Conservation (phyloP, 345 rosid genomes). For the Eutrema heterophyllum region DNA sequence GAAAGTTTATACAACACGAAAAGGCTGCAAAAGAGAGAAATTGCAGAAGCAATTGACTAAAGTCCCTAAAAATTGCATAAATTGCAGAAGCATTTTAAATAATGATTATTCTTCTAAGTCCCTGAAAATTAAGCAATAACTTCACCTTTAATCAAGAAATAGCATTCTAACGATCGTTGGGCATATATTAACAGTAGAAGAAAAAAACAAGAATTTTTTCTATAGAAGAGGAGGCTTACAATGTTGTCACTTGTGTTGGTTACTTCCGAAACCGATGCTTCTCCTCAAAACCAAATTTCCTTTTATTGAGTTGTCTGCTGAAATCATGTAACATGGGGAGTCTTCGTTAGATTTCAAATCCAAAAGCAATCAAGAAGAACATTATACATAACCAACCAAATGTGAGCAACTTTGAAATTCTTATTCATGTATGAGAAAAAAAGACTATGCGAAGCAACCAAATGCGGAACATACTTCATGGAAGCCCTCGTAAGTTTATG, state of each 20-base stretch:
- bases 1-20: too few relatives aligned
- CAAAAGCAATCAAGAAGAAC: background rate
- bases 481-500: background rate
- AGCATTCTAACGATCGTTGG: background rate
- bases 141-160: background rate
- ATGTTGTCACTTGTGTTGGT: slow-evolving; percentile 18
- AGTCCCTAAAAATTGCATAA: slow-evolving; percentile 24
- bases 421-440: background rate
- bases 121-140: slow-evolving; percentile 15
- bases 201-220: too few relatives aligned
- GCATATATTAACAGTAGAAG: background rate
- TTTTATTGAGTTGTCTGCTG: slow-evolving; percentile 2
- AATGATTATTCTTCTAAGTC: slow-evolving; percentile 14
- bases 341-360: background rate
- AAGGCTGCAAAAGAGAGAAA: too few relatives aligned
- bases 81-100: too few relatives aligned
- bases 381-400: background rate
- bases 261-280: slow-evolving; percentile 21
- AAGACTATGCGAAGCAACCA: background rate
- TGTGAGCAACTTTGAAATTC: background rate
- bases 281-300: slow-evolving; percentile 14
- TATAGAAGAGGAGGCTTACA: slow-evolving; percentile 9
- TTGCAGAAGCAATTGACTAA: too few relatives aligned
- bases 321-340: slow-evolving; percentile 7
- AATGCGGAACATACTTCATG: background rate